Evolutionary conservation across 805 yeast species (phyloP).

Genomic region (Hemisphaericaspora nanyangensis): DNA sequence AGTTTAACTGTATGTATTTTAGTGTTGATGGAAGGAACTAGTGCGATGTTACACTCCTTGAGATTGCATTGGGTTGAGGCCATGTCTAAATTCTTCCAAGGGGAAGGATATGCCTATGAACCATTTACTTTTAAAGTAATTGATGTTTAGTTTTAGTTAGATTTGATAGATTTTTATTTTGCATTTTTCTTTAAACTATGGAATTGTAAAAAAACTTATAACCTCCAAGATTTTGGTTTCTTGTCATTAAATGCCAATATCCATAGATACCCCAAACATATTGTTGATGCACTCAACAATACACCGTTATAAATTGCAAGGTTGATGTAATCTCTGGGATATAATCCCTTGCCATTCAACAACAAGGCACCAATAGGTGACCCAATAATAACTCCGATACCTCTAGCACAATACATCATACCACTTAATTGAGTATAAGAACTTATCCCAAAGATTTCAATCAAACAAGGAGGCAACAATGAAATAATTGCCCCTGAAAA

Average conservation of each 20-base stretch:
- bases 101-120: conserved; percentile 66
- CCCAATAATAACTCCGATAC: conserved; percentile 29
- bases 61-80: conserved; percentile 82
- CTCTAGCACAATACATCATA: conserved; percentile 30
- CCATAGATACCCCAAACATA: conserved; percentile 13
- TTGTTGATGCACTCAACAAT: conserved; percentile 13
- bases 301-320: conserved; percentile 27
- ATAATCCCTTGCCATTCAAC: conserved; percentile 12
- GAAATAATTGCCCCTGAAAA: conserved; percentile 33
- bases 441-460: conserved; percentile 28
- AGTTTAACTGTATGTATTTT: conserved; percentile 62
- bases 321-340: conserved; percentile 17
- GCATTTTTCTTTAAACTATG: too few relatives aligned
- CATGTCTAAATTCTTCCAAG: conserved; percentile 76
- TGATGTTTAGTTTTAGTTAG: conserved; percentile 9
- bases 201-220: too few relatives aligned
- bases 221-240: conserved; percentile 9
- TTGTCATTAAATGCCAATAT: conserved; percentile 7
- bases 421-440: conserved; percentile 31
- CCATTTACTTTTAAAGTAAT: conserved; percentile 51
- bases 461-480: conserved; percentile 28
- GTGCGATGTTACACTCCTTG: conserved; percentile 78
- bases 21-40: conserved; percentile 79
- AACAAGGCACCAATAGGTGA: conserved; percentile 33
- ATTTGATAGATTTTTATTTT: too few relatives aligned